A percentile compares a stretch with the other conserved stretches of the same genome.
These are phyloP conservation scores for Diaporthe velutina DNA, from an alignment of 2,329 filamentous ascomycete genomes.

Conservation along the genomic window DNA sequence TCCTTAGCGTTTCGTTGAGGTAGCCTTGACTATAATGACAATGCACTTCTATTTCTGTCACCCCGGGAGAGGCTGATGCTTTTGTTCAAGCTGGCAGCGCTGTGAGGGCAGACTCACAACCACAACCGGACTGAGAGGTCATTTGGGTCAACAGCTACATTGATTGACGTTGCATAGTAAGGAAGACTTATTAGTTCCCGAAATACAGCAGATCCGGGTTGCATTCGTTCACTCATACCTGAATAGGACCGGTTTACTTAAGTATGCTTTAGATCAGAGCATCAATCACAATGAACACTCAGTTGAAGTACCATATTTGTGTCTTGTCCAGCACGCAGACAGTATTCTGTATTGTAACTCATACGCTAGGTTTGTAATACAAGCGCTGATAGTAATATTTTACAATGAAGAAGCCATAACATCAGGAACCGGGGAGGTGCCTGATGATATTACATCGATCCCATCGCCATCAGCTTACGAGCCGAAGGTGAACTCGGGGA, in stretches of 20 bases:
- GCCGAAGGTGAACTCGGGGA: constrained; percentile 36
- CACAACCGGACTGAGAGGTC: background rate
- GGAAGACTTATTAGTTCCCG: too few relatives aligned
- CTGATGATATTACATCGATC: background rate
- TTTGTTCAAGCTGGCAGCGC: background rate
- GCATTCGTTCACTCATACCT: too few relatives aligned
- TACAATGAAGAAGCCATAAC: constrained; percentile 12
- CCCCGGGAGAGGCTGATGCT: background rate
- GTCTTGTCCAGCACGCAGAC: background rate
- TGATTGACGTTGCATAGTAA: background rate
- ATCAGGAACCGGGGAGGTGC: background rate
- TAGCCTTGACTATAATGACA: too few relatives aligned
- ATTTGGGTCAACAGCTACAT: background rate
- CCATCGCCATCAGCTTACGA: background rate
- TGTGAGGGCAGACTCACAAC: background rate
- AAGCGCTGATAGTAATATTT: constrained; percentile 11
- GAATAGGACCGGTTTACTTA: too few relatives aligned
- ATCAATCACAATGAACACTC: background rate
- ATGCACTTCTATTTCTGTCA: background rate
- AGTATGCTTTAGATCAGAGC: background rate
- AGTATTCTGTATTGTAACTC: constrained; percentile 4
- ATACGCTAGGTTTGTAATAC: constrained; percentile 9
- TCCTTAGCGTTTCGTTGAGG: background rate
- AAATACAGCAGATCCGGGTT: background rate
- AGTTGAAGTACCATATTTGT: background rate